Evolutionary conservation across 305 asterid species (phyloP), one percentile per base, ranked within the genome.

Genomic region (Rubia balearica): DNA sequence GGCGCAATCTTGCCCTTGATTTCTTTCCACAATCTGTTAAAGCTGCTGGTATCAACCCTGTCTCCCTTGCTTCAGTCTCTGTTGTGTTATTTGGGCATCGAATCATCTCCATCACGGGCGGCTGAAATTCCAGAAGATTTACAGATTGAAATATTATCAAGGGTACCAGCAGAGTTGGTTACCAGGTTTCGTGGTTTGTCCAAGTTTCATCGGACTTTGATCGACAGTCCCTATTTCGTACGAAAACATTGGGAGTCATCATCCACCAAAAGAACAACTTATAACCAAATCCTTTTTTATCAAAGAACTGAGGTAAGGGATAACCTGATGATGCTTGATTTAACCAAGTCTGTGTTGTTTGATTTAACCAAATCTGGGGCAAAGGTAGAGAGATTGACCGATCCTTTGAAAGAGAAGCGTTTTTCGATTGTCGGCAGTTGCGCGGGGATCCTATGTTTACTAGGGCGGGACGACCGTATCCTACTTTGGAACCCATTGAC

Each of bases 1-100:
- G 77, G 77, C 93, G 99, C 67, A 84, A 81, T 83, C 83, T 95
- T 77, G 81, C 89, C 79, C 98, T 95, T 71, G 99, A 95, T 86
- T 95, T 95, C 82, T 90, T 91, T 79, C 92, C 99, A n/a, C 99
- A 95, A 81, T 84, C 99, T 33, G 91, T 94, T 75, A 95, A 95
- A 89, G 99, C 99, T 74, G 94, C 81, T n/a, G 99, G 99, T 56
- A 86, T 91, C 85, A 91, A 85, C 79, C 98, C 97, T 64, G 89
- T 84, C 9, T 81, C 91, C 79, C 94, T 88, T 79, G 98, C 98
- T 77, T 91, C 98, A 16, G n/a, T n/a, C n/a, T 7, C n/a, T n/a
- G 9, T 40, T 40, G 0, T 4, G 5, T 40, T 6, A 43, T 49
- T 10, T 0, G 56, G 7, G 13, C 56, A 49, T 14, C 19, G 7